phyloP scores from a whole-genome alignment of 495 filamentous ascomycete species.

The Darksidea phi region DNA sequence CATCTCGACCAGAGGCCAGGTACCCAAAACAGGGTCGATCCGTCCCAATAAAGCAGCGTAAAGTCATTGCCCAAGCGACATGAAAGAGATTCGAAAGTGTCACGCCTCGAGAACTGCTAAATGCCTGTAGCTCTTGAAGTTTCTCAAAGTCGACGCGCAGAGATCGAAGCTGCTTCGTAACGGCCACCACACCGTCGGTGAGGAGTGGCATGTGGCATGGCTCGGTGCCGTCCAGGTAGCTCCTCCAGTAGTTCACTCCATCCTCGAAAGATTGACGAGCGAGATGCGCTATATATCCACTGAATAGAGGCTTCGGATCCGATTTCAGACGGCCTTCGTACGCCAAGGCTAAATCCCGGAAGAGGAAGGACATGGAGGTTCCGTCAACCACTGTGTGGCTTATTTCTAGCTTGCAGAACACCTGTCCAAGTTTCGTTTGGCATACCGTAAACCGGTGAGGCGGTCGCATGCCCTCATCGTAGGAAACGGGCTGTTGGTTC shows the following conservation, averaged over 20 bases:
- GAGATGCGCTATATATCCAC: constrained; percentile 53
- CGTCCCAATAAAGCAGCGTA: constrained; percentile 12
- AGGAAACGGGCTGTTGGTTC: constrained; percentile 39
- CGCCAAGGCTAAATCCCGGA: constrained; percentile 49
- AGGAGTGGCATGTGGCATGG: constrained; percentile 53
- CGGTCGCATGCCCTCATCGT: constrained; percentile 39
- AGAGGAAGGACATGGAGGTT: constrained; percentile 50
- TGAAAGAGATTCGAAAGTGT: constrained; percentile 25
- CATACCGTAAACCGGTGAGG: constrained; percentile 50
- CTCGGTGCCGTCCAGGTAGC: constrained; percentile 49
- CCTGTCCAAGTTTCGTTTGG: constrained; percentile 40
- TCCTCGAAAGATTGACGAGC: constrained; percentile 36
- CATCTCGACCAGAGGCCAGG: constrained; percentile 46
- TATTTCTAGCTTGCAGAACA: constrained; percentile 56
- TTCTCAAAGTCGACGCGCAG: constrained; percentile 16
- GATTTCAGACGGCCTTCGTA: constrained; percentile 47
- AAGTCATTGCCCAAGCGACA: constrained; percentile 22
- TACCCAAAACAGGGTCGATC: constrained; percentile 26
- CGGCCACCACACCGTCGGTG: background rate
- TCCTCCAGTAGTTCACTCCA: constrained; percentile 53
- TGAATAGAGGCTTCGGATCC: constrained; percentile 50
- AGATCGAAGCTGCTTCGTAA: constrained; percentile 4
- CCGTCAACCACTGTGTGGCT: constrained; percentile 57
- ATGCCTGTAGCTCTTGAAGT: constrained; percentile 1
- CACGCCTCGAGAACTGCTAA: constrained; percentile 16